A percentile compares a stretch with the other conserved stretches of the same genome.
These are phyloP conservation scores for Lodderomyces orthopsilosis DNA, from an alignment of 1,139 yeast species.

Conservation along the genomic window DNA sequence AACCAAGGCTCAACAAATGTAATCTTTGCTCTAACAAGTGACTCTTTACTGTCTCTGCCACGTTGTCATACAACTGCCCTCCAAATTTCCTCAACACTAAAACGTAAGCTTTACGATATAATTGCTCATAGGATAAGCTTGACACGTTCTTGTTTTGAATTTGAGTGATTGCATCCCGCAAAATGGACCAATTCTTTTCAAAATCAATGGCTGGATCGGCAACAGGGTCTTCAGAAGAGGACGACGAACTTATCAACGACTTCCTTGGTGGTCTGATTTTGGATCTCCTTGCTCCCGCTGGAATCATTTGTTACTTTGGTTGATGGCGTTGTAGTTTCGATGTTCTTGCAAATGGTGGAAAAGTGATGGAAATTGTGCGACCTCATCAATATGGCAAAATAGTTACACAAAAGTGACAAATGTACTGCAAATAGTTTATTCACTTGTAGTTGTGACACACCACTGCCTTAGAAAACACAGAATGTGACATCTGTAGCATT, in stretches of 20 bases:
- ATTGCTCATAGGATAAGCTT: conserved; percentile 75
- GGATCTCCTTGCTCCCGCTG: conserved; percentile 47
- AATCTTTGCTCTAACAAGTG: conserved; percentile 44
- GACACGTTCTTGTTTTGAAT: conserved; percentile 76
- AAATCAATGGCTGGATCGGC: conserved; percentile 48
- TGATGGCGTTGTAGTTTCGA: neutral
- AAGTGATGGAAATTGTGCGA: neutral
- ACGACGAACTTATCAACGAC: conserved; percentile 31
- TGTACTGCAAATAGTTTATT: too few relatives aligned
- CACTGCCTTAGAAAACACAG: too few relatives aligned
- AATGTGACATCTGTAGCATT: too few relatives aligned
- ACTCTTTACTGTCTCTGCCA: conserved; percentile 46
- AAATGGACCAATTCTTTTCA: conserved; percentile 65
- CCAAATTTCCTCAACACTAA: conserved; percentile 77
- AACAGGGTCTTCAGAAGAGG: conserved; percentile 12
- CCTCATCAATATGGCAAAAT: neutral
- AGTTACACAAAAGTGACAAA: neutral
- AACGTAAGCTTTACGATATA: conserved; percentile 79
- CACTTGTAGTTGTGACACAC: too few relatives aligned
- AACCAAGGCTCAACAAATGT: conserved; percentile 19
- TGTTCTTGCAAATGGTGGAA: neutral
- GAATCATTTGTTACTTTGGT: conserved; percentile 23
- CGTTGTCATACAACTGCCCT: conserved; percentile 62
- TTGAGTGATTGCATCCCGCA: conserved; percentile 73
- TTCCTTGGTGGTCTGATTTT: conserved; percentile 76